Conservation (phyloP, 2,329 filamentous ascomycete genomes). For the Fusarium sp. region DNA sequence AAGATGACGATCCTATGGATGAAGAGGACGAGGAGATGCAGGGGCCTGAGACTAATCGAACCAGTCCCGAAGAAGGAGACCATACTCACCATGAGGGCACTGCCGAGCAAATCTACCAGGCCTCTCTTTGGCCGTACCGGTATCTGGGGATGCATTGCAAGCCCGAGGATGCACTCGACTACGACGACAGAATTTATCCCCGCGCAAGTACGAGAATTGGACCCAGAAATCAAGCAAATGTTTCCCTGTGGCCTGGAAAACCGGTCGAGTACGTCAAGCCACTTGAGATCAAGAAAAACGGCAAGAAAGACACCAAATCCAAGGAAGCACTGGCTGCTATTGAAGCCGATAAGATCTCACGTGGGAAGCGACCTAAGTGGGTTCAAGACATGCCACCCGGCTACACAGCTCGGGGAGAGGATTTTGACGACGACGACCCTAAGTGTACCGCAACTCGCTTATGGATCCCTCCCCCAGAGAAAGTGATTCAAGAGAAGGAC, state of each 20-base stretch:
- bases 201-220: constrained; percentile 92
- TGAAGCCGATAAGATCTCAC: constrained; percentile 82
- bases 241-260: constrained; percentile 84
- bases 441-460: constrained; percentile 78
- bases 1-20: constrained; percentile 69
- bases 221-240: constrained; percentile 88
- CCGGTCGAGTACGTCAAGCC: constrained; percentile 92
- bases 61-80: constrained; percentile 70
- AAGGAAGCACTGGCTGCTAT: constrained; percentile 83
- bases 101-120: constrained; percentile 88
- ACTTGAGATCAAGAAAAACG: constrained; percentile 82
- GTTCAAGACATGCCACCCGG: constrained; percentile 90
- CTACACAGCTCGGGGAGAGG: constrained; percentile 85
- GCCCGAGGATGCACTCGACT: constrained; percentile 93
- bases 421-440: constrained; percentile 74
- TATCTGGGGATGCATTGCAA: constrained; percentile 96
- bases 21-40: constrained; percentile 77
- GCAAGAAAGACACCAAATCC: constrained; percentile 80
- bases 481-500: constrained; percentile 61
- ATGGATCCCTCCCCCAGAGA: constrained; percentile 77
- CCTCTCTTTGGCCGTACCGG: constrained; percentile 94
- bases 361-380: constrained; percentile 89
- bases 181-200: constrained; percentile 97
- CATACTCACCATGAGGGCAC: constrained; percentile 68
- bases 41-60: constrained; percentile 65